Percentiles rank a stretch among this genome's conserved stretches.
These are phyloP conservation scores for Phytophthora aleatoria DNA, from an alignment of 352 stramenopile species.

Conservation along the genomic window DNA sequence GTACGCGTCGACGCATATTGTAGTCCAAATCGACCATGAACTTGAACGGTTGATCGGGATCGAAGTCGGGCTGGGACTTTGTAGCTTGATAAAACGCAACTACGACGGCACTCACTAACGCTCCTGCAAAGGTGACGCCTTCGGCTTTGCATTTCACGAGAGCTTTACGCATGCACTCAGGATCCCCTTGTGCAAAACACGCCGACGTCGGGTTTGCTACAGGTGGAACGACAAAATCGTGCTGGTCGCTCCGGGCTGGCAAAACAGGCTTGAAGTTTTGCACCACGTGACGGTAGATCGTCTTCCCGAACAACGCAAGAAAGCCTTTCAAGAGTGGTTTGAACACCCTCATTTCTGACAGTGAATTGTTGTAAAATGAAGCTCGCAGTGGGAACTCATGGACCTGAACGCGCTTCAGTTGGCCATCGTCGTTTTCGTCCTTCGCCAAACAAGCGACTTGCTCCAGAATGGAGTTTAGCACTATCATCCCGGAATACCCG, in stretches of 20 bases:
- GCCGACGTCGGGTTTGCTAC: background rate
- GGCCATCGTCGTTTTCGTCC: background rate
- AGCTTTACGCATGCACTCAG: background rate
- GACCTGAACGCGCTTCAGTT: background rate
- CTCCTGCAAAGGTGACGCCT: background rate
- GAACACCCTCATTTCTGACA: background rate
- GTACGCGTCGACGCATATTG: background rate
- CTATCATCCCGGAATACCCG: background rate
- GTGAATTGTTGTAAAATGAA: background rate
- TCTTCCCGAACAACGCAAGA: background rate
- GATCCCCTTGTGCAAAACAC: background rate
- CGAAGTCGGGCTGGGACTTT: background rate
- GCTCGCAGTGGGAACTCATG: background rate
- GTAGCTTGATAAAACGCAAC: background rate
- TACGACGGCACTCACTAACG: background rate
- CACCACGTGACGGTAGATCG: background rate
- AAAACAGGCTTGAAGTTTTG: background rate
- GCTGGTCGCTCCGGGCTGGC: background rate
- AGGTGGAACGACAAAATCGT: background rate
- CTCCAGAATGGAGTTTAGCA: conserved; percentile 3
- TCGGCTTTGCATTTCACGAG: background rate
- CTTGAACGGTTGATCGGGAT: background rate
- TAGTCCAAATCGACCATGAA: conserved; percentile 1
- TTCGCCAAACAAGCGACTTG: background rate
- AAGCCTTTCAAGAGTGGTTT: background rate